Conservation (phyloP, 176 grass and related monocot species). For the Raddia distichophylla region DNA sequence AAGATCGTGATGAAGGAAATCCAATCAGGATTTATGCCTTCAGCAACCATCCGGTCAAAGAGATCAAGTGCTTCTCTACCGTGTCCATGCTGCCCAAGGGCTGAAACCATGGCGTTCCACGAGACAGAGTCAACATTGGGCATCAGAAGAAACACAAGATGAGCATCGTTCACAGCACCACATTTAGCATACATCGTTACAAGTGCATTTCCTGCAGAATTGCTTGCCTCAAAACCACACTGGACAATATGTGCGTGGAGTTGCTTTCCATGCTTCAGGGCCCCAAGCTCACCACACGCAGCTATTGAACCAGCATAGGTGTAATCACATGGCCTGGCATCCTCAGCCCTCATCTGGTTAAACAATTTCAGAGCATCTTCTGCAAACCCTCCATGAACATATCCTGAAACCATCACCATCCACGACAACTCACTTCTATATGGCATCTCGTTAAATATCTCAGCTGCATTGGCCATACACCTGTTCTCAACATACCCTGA, state of each 20-base stretch:
- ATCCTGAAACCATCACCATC: constrained; percentile 91
- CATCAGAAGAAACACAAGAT: constrained; percentile 67
- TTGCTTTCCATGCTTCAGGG: constrained; percentile 64
- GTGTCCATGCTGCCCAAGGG: constrained; percentile 83
- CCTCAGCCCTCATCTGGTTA: constrained; percentile 60
- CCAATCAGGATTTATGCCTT: constrained; percentile 60
- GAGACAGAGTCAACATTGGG: constrained; percentile 71
- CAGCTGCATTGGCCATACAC: constrained; percentile 50
- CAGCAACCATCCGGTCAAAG: constrained; percentile 70
- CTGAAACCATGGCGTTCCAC: constrained; percentile 92
- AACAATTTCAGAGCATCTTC: constrained; percentile 77
- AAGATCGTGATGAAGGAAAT: constrained; percentile 84
- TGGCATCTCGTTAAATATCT: constrained; percentile 73
- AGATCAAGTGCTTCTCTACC: constrained; percentile 69
- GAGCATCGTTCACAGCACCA: constrained; percentile 67
- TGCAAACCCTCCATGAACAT: constrained; percentile 67
- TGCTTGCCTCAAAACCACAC: constrained; percentile 72
- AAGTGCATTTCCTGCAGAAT: constrained; percentile 83
- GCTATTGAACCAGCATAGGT: constrained; percentile 70
- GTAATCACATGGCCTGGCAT: constrained; percentile 68
- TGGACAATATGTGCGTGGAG: constrained; percentile 76
- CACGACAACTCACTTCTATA: constrained; percentile 83
- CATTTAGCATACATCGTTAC: constrained; percentile 93
- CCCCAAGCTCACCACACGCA: constrained; percentile 76
- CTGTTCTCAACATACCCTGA: constrained; percentile 66